A percentile compares a stretch with the other conserved stretches of the same genome.
Conservation (phyloP, 805 yeast genomes). For the Sungouiella blattae region DNA sequence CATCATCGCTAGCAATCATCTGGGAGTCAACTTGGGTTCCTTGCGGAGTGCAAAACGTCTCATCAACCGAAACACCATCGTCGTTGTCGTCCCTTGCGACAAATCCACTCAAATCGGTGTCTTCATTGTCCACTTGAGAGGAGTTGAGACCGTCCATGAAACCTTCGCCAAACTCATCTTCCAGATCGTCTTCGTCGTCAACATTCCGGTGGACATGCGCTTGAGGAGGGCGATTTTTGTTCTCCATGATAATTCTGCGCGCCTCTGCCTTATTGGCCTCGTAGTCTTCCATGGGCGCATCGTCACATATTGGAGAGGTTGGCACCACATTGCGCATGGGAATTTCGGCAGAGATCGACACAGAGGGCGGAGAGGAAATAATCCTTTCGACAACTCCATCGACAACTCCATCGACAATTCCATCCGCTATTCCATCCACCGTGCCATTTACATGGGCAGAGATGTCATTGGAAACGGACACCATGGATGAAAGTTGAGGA, state of each 20-base stretch:
- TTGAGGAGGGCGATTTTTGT: slow-evolving; percentile 2
- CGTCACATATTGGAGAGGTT: neutral
- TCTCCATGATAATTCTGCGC: slow-evolving; percentile 13
- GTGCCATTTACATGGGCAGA: neutral
- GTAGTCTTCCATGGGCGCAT: slow-evolving; percentile 4
- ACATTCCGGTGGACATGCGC: neutral
- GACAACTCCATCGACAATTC: neutral
- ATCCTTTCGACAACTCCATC: neutral
- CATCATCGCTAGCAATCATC: slow-evolving; percentile 3
- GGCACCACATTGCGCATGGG: neutral
- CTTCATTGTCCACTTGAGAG: slow-evolving; percentile 13
- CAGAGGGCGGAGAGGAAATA: neutral
- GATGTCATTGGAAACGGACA: neutral
- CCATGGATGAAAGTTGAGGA: slow-evolving; percentile 2
- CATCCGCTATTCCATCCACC: neutral
- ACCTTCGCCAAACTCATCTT: slow-evolving; percentile 16
- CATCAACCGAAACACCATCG: slow-evolving; percentile 12
- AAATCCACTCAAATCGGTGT: slow-evolving; percentile 17
- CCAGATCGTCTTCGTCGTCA: slow-evolving; percentile 11
- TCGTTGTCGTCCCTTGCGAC: slow-evolving; percentile 14
- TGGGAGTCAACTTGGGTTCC: slow-evolving; percentile 14
- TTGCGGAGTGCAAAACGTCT: slow-evolving; percentile 10
- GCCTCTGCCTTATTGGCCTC: slow-evolving; percentile 17
- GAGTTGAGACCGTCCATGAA: slow-evolving; percentile 15
- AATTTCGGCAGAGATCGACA: neutral